Percentiles rank a stretch among this genome's conserved stretches.
phyloP scores from a whole-genome alignment of 1,139 yeast species.

The Yamadazyma mexicana region DNA sequence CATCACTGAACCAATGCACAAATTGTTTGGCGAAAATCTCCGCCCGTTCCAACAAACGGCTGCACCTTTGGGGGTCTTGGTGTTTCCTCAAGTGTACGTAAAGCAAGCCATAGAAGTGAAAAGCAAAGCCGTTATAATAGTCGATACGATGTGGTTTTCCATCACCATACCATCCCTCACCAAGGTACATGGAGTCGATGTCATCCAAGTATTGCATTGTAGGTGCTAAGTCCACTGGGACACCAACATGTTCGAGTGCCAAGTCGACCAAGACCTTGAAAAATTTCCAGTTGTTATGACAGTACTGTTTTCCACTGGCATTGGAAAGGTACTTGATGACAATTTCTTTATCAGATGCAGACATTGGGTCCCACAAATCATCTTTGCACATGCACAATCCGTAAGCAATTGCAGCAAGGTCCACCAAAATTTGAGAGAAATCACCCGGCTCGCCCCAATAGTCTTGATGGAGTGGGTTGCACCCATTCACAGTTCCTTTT shows the following conservation, averaged over 20 bases:
- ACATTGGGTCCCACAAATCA: conserved; percentile 25
- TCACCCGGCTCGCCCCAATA: conserved; percentile 24
- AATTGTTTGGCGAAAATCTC: conserved; percentile 19
- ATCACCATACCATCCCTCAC: conserved; percentile 31
- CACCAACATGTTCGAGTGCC: conserved; percentile 23
- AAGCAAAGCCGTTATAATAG: conserved; percentile 28
- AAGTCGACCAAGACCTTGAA: conserved; percentile 25
- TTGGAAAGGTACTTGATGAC: conserved; percentile 16
- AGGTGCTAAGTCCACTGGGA: conserved; percentile 11
- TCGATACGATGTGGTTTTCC: conserved; percentile 22
- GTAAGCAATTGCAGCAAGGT: conserved; percentile 26
- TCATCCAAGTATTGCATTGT: conserved; percentile 18
- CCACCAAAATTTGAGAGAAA: conserved; percentile 24
- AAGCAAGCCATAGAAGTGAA: conserved; percentile 25
- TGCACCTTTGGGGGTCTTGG: conserved; percentile 15
- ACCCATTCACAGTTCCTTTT: conserved; percentile 24
- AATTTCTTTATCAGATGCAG: conserved; percentile 16
- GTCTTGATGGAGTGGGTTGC: conserved; percentile 23
- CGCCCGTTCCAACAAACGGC: conserved; percentile 18
- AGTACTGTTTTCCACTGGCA: conserved; percentile 16
- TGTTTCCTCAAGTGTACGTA: conserved; percentile 12
- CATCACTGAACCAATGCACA: conserved; percentile 20
- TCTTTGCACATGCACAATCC: conserved; percentile 21
- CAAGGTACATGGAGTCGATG: conserved; percentile 21
- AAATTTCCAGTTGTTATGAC: conserved; percentile 25